A percentile compares a stretch with the other conserved stretches of the same genome.
Conservation (phyloP, 2,329 filamentous ascomycete genomes). For the Monilinia laxa region DNA sequence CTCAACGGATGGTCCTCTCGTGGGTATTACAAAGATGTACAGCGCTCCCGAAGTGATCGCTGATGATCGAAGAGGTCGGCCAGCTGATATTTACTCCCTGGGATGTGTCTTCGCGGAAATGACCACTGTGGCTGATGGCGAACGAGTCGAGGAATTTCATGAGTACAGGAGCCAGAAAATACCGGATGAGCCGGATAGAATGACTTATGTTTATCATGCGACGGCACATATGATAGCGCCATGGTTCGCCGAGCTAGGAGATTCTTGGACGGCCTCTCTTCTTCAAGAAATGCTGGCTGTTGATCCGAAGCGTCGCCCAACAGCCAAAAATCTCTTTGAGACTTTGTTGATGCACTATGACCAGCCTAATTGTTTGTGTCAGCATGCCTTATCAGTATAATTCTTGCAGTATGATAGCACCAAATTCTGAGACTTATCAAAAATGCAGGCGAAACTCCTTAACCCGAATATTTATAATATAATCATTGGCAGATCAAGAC, state of each 20-base stretch:
- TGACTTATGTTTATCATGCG: conserved; percentile 28
- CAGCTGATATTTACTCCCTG: conserved; percentile 29
- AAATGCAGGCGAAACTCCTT: not conserved
- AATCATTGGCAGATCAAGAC: not conserved
- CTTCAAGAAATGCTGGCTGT: conserved; percentile 22
- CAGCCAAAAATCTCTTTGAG: conserved; percentile 17
- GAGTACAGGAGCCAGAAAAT: conserved; percentile 28
- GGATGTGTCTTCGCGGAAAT: conserved; percentile 30
- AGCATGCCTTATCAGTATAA: not conserved
- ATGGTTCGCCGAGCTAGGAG: conserved; percentile 26
- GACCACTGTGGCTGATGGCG: conserved; percentile 24
- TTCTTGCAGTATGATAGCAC: not conserved
- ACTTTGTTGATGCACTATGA: not conserved
- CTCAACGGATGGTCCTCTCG: conserved; percentile 26
- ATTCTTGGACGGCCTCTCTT: conserved; percentile 20
- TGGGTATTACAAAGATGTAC: conserved; percentile 30
- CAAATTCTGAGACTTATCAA: no score
- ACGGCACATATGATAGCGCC: conserved; percentile 27
- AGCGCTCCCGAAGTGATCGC: conserved; percentile 29
- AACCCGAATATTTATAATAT: no score
- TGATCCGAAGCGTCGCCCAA: conserved; percentile 25
- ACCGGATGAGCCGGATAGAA: conserved; percentile 25
- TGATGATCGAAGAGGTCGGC: conserved; percentile 24
- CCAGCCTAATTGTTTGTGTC: not conserved
- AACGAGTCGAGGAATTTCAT: conserved; percentile 28